Base-by-base conservation (phyloP, 768 basidiomycete species). In the Serendipita indica region DNA sequence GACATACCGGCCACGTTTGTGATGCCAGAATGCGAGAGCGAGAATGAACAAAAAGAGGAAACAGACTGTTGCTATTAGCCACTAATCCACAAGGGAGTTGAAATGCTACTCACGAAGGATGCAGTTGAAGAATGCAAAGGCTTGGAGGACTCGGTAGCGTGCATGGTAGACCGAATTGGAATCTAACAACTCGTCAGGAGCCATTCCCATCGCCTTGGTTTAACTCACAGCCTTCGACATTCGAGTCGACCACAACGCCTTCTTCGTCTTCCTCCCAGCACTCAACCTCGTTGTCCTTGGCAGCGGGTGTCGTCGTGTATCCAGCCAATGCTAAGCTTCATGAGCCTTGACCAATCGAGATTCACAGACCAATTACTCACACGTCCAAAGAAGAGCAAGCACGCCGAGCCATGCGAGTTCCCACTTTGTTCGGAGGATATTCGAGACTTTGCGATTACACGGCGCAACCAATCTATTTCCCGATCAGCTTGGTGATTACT, bases 81-180 rank as follows among this genome's bases (percentile, higher is more conserved):
- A 2, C 30, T 25, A 27, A 6, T n/a, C 6, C 5, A 6, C 41
- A 3, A 43, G 27, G 41, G 6, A n/a, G 6, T 7, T n/a, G n/a
- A 6, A 43, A 3, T 4, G 30, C 4, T 10, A 54, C 49, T 3
- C 30, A 54, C 22, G 49, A 28, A 54, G 20, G 22, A 54, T 54
- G 22, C 22, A 54, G 30, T 59, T 46, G 46, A 59, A 39, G 43
- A 45, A 59, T 18, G 46, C 58, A 57, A 45, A 52, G 58, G 25
- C 46, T 59, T 59, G 58, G 46, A 57, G 39, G 27, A 33, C 39
- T 25, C 49, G 20, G 30, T 54, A 54, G 49, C 49, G 49, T 18
- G 49, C 49, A n/a, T 54, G 49, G 49, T 54, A 54, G 30, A 54
- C 49, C 20, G 3, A 18, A 27, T 54, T 54, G 20, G 22, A 54